Evolutionary conservation across 2,329 filamentous ascomycete species (phyloP), one percentile per base, ranked within the genome.

Genomic region (Berkeleyomyces rouxiae): DNA sequence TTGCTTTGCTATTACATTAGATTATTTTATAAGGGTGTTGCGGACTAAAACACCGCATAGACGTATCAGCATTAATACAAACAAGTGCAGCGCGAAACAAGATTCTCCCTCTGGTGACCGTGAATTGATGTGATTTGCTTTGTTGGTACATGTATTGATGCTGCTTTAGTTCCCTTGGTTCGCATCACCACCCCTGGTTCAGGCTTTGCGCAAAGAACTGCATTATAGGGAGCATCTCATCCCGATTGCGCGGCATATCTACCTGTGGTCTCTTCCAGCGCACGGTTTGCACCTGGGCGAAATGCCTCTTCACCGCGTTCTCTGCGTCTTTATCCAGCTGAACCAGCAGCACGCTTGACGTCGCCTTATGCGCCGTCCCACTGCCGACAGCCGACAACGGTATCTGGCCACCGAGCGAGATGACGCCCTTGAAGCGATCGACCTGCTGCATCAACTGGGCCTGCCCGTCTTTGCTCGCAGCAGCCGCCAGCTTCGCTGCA

Each of bases 161-260:
- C n/a, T 37, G 7, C 23, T 13, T 10, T 36, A 4, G 11, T 13
- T 33, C 10, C 33, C 11, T 37, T 33, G 11, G 31, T 10, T n/a
- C 11, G 11, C 51, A 55, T 59, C 57, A 60, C 43, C 58, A 64
- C 1, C 62, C 62, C 31, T 31, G 31, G 16, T 59, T 42, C 16
- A 93, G 72, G 68, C 85, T 79, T 59, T 85, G 79, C 0, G 85
- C 85, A 68, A 90, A 80, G 68, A 86, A 96, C 69, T 86, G 82
- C 90, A 96, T 96, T 65, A 96, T 80, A 0, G 91, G 90, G 69
- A 91, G 70, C 80, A 95, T 91, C 77, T 97, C 91, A 9, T 95
- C 90, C 61, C 86, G 79, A 70, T 79, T 86, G 55, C 78, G 76
- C n/a, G 90, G 90, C 91, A 96, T 96, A 0, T 80, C 80, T 72